Base-by-base conservation (phyloP, 2,329 filamentous ascomycete genomes). In the Trichothecium sympodiale region DNA sequence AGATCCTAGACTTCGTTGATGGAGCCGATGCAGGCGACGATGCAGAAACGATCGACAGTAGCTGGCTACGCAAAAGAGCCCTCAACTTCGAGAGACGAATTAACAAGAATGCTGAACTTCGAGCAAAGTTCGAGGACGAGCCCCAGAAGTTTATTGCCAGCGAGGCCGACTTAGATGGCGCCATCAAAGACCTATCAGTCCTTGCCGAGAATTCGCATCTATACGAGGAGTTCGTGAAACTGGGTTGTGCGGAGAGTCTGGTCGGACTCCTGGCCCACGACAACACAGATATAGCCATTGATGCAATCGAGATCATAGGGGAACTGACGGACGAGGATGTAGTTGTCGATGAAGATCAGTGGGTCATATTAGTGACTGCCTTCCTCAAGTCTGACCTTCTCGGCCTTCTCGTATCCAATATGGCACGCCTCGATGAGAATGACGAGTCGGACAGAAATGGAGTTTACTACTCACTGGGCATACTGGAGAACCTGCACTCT, bases 301-400 rank as follows among this genome's bases (percentile, higher is more conserved):
- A 82, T 43, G 84, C 82, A 1, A 79, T 94, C 34, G 83, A 96
- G 61, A 83, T 95, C 32, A 75, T 98, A 34, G 80, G 77, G 38
- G 91, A 98, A 61, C 64, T 96, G 46, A 93, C 86, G 12, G 91
- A 96, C 49, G 88, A 98, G 53, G 89, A 96, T 51, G 85, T 94
- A 3, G 71, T 79, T 29, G 85, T 83, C 3, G 77, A 81, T 40
- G 79, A 87, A 47, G 75, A 75, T 37, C 78, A 95, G 49, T 95
- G 88, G 86, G 75, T 82, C 41, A 66, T 61, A 1, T 61, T 98
- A 8, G 85, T 88, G 0, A 75, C 74, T 55, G 77, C 67, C 4
- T 56, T 79, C 48, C 52, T 81, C 5, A 73, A 78, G 29, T 75
- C 80, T 1, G 84, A 91, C 52, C 57, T 94, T 9, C 55, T 91